Evolutionary conservation across 2,329 filamentous ascomycete genomes (phyloP).

Genomic region (Colletotrichum higginsianum): DNA sequence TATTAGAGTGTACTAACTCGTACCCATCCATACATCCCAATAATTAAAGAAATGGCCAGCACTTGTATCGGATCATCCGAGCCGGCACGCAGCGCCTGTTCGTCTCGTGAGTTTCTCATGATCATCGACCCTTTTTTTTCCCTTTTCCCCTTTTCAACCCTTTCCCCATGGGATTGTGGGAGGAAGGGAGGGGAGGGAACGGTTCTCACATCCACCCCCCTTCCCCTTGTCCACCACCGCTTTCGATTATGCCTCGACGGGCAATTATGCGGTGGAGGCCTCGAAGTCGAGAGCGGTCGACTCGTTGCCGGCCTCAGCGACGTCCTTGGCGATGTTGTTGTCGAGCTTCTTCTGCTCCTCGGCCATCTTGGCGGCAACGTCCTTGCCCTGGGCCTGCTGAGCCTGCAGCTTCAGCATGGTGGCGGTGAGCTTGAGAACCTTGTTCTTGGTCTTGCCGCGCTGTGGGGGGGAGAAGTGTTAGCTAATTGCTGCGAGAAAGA

Average conservation of each 20-base stretch:
- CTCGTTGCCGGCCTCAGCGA: slow-evolving; percentile 61
- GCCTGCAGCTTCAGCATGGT: slow-evolving; percentile 66
- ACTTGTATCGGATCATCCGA: slow-evolving; percentile 41
- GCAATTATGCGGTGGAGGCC: slow-evolving; percentile 32
- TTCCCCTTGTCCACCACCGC: neutral
- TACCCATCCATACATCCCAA: slow-evolving; percentile 29
- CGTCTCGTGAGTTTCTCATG: slow-evolving; percentile 31
- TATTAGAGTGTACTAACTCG: slow-evolving; percentile 30
- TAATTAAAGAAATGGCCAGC: slow-evolving; percentile 38
- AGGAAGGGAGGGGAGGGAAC: rapidly evolving
- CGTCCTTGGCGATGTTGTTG: slow-evolving; percentile 67
- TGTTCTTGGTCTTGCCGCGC: slow-evolving; percentile 73
- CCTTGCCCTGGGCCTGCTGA: slow-evolving; percentile 65
- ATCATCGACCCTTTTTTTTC: slow-evolving; percentile 3
- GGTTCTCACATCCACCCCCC: neutral
- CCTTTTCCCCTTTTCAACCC: too few relatives aligned
- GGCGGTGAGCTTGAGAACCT: slow-evolving; percentile 70
- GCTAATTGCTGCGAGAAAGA: neutral
- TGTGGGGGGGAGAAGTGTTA: slow-evolving; percentile 39
- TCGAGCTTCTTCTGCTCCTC: slow-evolving; percentile 66
- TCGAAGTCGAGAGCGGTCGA: slow-evolving; percentile 52
- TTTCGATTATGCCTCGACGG: neutral
- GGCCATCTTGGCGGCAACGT: slow-evolving; percentile 60
- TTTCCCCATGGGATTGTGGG: neutral
- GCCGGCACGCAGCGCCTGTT: slow-evolving; percentile 35